A percentile compares a stretch with the other conserved stretches of the same genome.
phyloP scores from a whole-genome alignment of 1,139 yeast genomes.

The Candida sanyaensis region DNA sequence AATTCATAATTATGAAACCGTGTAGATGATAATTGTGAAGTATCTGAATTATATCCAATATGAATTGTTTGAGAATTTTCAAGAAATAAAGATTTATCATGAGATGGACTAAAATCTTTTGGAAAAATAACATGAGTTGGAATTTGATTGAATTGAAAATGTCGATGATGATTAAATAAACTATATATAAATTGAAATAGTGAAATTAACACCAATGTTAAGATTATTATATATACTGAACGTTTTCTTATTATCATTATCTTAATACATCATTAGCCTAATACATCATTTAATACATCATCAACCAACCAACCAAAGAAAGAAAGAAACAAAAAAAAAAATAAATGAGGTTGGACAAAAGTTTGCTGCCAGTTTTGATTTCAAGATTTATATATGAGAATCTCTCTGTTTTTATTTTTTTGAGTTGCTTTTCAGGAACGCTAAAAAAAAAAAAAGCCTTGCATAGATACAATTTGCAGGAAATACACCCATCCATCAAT shows the following conservation, averaged over 20 bases:
- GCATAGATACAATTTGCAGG: neutral
- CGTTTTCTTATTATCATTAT: neutral
- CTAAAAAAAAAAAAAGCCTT: neutral
- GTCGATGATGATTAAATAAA: neutral
- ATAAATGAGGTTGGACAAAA: too few species aligned
- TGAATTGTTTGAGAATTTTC: neutral
- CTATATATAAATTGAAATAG: neutral
- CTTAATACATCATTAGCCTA: too few species aligned
- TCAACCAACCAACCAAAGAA: too few species aligned
- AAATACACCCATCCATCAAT: neutral
- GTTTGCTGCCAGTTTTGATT: too few species aligned
- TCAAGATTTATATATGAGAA: too few species aligned
- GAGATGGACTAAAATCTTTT: neutral
- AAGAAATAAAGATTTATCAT: neutral
- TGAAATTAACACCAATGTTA: neutral
- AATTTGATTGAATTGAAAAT: neutral
- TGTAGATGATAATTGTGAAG: neutral
- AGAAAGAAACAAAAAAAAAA: too few species aligned
- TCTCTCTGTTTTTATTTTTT: too few species aligned
- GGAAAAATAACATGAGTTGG: neutral
- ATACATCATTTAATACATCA: too few species aligned
- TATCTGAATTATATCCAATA: neutral
- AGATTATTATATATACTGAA: neutral
- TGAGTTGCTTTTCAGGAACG: neutral
- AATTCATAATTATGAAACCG: conserved; percentile 10